Evolutionary conservation across 192 early-diverging fungal genomes (phyloP), one percentile per base, ranked within the genome.

Genomic region (Paraglomus brasilianum): DNA sequence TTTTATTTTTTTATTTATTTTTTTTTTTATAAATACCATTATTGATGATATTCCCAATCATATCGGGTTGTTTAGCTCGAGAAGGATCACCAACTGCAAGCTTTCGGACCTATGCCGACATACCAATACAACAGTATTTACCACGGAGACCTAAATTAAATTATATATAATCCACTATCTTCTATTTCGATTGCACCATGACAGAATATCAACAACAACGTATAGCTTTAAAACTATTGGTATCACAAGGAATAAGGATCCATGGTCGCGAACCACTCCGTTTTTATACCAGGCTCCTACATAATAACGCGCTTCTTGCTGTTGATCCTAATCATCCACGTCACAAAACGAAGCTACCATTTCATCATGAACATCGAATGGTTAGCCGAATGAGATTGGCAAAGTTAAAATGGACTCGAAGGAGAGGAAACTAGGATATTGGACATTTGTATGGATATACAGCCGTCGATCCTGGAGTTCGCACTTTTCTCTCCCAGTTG

Each of bases 61-160:
- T 69, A 57, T 69, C 52, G 8, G 52, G 67, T 41, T 69, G 52
- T 57, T 69, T 69, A 22, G 67, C 67, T 8, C 67, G 8, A 42
- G 67, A 57, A 57, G 67, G 49, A 55, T 69, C 67, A 44, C 43
- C 13, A 22, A 13, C 57, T 10, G 67, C 67, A 69, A 69, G 67
- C 30, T 69, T 69, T 24, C 67, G 36, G 17, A 55, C 41, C 45
- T 69, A 56, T 50, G 52, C 67, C n/a, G 53, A n/a, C n/a, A n/a
- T n/a, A n/a, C n/a, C n/a, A n/a, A n/a, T n/a, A n/a, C n/a, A n/a
- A n/a, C n/a, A n/a, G n/a, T n/a, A n/a, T n/a, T n/a, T n/a, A n/a
- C n/a, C n/a, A n/a, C n/a, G n/a, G n/a, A n/a, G n/a, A n/a, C n/a
- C n/a, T n/a, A n/a, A n/a, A n/a, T n/a, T n/a, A n/a, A n/a, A n/a